Evolutionary conservation across 192 early-diverging fungal genomes (phyloP).

Genomic region (Coemansia reversa): DNA sequence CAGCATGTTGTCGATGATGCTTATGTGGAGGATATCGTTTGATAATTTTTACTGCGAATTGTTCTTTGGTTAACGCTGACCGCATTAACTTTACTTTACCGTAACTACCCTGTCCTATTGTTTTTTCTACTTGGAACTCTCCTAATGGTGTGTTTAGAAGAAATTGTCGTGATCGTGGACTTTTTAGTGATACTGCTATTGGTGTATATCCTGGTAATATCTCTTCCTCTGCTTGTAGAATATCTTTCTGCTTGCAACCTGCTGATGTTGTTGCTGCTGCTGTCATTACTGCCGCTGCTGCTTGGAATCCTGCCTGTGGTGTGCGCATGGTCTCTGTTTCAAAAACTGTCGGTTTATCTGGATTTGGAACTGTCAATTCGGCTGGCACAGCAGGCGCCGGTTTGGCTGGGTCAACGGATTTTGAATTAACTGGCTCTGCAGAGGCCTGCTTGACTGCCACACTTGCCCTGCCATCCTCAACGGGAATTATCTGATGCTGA

Average conservation of each 20-base stretch:
- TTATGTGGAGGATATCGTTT: conserved; percentile 49
- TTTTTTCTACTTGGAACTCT: conserved; percentile 45
- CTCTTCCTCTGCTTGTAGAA: neutral
- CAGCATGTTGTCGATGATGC: conserved; percentile 30
- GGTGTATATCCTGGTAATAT: conserved; percentile 13
- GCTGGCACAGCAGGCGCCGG: neutral
- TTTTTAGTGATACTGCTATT: conserved; percentile 47
- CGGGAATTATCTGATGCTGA: neutral
- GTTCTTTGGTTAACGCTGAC: conserved; percentile 46
- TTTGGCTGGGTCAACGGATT: neutral
- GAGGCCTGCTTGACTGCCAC: no score
- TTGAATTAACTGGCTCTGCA: neutral
- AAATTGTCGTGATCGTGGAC: conserved; percentile 41
- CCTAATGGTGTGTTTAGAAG: conserved; percentile 55
- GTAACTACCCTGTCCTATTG: conserved; percentile 56
- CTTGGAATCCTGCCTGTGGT: conserved; percentile 3
- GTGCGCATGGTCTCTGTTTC: neutral
- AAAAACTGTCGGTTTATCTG: neutral
- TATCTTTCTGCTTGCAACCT: neutral
- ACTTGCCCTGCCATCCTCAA: no score
- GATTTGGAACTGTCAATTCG: neutral
- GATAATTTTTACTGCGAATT: conserved; percentile 57
- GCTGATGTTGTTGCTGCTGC: neutral
- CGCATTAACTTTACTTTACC: conserved; percentile 58
- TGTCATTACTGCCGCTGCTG: conserved; percentile 3